Base-by-base conservation (phyloP, 805 yeast species). In the Komagataella populi region DNA sequence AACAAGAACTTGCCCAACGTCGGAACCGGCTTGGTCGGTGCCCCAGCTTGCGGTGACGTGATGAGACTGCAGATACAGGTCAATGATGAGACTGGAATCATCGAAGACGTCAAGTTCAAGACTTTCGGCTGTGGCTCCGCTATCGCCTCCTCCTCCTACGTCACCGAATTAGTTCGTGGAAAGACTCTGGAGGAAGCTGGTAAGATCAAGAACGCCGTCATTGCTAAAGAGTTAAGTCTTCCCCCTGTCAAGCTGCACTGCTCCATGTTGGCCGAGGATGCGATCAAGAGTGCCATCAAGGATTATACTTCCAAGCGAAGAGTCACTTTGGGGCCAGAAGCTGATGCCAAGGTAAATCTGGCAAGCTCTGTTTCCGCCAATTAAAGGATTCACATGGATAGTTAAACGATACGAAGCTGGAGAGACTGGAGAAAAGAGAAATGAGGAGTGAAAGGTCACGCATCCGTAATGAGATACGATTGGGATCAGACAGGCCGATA, bases 111-210 rank as follows among this genome's bases (percentile, higher is more conserved):
- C 55, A 91, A 89, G 68, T 93, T 93, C 71, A 93, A 93, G 78
- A 93, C 99, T 3, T 93, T 93, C 71, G 99, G 99, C n/a, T 93
- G 99, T 67, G 99, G 99, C 47, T 82, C 93, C 2, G 99, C 99
- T 50, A 93, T 93, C 65, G 99, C 99, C 1, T 86, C 96, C 2
- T 85, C 95, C 7, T 87, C 96, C 1, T 93, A 85, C 66, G 93
- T 93, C 62, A 93, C 99, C 3, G 97, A 90, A 64, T 76, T 93
- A 56, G 96, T 93, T 53, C 84, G 91, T 64, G 99, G 99, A 46
- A 89, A 87, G 81, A 78, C 93, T 47, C 71, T 93, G 49, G 97
- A 91, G 50, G 97, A 93, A 64, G 98, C 98, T 20, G 82, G 88
- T 52, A 77, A 80, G 68, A 86, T 93, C 67, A 93, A 91, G 69